A percentile compares a stretch with the other conserved stretches of the same genome.
Evolutionary conservation across 1,139 yeast species (phyloP).

Genomic region (Geotrichum restrictum): DNA sequence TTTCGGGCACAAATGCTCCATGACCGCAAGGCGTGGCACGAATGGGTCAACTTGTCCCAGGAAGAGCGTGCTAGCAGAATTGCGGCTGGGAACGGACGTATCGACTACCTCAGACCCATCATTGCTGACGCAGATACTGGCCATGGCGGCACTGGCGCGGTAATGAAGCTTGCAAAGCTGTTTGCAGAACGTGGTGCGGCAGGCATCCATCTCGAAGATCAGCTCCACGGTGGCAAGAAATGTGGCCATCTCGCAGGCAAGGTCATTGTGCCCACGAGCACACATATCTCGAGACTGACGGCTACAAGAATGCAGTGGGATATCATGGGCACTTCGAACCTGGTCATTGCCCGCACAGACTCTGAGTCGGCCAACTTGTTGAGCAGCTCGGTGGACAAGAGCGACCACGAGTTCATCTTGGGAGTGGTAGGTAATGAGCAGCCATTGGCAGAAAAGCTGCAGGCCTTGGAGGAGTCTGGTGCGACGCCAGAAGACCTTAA

Average conservation of each 20-base stretch:
- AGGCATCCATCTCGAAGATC: conserved; percentile 62
- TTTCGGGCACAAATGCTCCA: conserved; percentile 58
- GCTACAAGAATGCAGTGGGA: conserved; percentile 66
- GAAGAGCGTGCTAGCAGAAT: conserved; percentile 32
- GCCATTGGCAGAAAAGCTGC: conserved; percentile 49
- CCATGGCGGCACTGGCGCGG: conserved; percentile 63
- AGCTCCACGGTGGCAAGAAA: conserved; percentile 61
- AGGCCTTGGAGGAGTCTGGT: conserved; percentile 45
- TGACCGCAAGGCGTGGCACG: conserved; percentile 52
- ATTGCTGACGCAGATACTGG: conserved; percentile 69
- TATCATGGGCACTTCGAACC: conserved; percentile 56
- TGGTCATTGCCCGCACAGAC: conserved; percentile 59
- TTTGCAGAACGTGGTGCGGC: conserved; percentile 67
- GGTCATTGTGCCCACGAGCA: conserved; percentile 58
- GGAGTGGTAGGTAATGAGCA: conserved; percentile 44
- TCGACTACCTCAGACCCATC: conserved; percentile 57
- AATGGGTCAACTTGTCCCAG: conserved; percentile 39
- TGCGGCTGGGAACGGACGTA: conserved; percentile 34
- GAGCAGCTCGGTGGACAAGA: conserved; percentile 53
- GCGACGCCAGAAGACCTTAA: conserved; percentile 39
- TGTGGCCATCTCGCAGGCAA: conserved; percentile 65
- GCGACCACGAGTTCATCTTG: conserved; percentile 53
- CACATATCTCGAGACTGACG: conserved; percentile 52
- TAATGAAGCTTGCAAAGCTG: conserved; percentile 58
- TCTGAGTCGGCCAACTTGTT: conserved; percentile 55